Evolutionary conservation across 257 asterid species (phyloP).

Genomic region (Ocimum tenuiflorum): DNA sequence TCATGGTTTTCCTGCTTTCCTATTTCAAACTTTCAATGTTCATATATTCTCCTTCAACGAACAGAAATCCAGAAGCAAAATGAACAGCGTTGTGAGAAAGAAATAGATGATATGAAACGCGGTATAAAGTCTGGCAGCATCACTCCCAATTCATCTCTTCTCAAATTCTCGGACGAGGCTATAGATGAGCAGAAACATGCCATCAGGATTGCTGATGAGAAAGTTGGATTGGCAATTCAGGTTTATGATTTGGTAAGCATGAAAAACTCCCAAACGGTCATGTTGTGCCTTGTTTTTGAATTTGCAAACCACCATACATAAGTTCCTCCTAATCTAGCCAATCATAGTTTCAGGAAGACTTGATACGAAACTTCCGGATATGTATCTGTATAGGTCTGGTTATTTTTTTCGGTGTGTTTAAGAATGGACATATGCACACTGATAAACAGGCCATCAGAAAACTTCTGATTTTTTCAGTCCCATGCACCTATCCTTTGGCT

Average conservation of each 20-base stretch:
- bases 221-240: conserved; percentile 79
- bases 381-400: not conserved
- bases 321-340: not conserved
- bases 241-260: conserved; percentile 83
- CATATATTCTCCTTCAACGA: conserved; percentile 16
- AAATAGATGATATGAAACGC: conserved; percentile 78
- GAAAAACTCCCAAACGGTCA: not conserved
- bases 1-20: not conserved
- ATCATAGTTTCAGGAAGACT: not conserved
- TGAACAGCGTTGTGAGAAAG: conserved; percentile 84
- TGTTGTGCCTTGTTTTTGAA: not conserved
- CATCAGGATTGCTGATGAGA: conserved; percentile 91
- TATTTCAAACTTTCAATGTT: conserved; percentile 1
- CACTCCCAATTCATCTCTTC: conserved; percentile 66
- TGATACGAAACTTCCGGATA: not conserved
- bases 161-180: conserved; percentile 80
- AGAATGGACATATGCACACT: not conserved
- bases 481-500: not conserved
- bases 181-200: conserved; percentile 97
- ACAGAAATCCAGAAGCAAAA: conserved; percentile 79
- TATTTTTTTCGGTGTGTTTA: not conserved
- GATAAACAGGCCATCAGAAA: not conserved
- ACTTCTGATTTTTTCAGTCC: not conserved
- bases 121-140: conserved; percentile 65
- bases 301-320: conserved; percentile 1